These are phyloP conservation scores for Xerocomus spinulosus DNA, from an alignment of 768 basidiomycete species.

Conservation along the genomic window DNA sequence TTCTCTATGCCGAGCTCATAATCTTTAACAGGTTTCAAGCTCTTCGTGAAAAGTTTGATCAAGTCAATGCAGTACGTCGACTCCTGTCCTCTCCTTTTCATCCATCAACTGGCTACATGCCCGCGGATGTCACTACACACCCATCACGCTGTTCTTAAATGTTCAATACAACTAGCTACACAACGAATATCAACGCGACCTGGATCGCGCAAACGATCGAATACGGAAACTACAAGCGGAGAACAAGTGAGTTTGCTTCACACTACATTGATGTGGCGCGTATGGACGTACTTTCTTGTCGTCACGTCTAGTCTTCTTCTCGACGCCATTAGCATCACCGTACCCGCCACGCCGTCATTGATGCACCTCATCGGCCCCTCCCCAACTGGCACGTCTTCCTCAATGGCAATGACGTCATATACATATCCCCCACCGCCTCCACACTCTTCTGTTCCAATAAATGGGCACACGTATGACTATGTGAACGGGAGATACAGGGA, in stretches of 20 bases:
- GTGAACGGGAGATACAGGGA: conserved; percentile 27
- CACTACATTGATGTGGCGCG: neutral
- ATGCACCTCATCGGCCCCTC: conserved; percentile 30
- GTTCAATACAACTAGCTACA: conserved; percentile 11
- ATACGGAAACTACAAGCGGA: conserved; percentile 30
- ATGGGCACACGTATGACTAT: conserved; percentile 24
- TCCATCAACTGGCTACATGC: neutral
- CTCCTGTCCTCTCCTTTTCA: neutral
- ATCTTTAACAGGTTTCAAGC: conserved; percentile 26
- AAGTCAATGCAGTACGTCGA: conserved; percentile 28
- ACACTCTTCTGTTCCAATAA: conserved; percentile 14
- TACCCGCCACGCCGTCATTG: conserved; percentile 31
- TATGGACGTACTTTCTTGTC: neutral
- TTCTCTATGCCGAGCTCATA: neutral
- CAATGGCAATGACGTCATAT: conserved; percentile 16
- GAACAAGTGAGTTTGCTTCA: conserved; percentile 25
- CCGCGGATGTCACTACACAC: neutral
- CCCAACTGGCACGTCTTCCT: conserved; percentile 19
- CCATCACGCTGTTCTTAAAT: neutral
- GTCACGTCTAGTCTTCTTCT: conserved; percentile 25
- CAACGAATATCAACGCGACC: conserved; percentile 24
- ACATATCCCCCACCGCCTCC: conserved; percentile 6
- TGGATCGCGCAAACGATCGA: conserved; percentile 25
- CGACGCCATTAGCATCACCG: conserved; percentile 30
- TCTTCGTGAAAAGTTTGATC: conserved; percentile 31